Evolutionary conservation across 1,139 yeast species (phyloP).

Genomic region (Pichia sp.): DNA sequence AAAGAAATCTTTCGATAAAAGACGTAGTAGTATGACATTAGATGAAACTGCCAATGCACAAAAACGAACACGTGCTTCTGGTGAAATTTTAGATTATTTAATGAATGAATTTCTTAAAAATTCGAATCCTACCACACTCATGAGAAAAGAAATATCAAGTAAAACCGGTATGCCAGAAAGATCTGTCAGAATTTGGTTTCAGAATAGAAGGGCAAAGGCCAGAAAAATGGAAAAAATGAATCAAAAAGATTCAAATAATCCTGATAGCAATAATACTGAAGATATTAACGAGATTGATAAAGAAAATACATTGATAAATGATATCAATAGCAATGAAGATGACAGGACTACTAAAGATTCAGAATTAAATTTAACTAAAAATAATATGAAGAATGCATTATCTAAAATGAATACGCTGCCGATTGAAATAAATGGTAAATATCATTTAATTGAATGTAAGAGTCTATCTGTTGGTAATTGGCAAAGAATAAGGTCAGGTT

Average conservation of each 20-base stretch:
- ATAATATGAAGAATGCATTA: conserved; percentile 8
- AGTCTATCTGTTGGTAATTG: conserved; percentile 70
- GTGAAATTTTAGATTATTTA: conserved; percentile 69
- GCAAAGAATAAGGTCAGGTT: conserved; percentile 70
- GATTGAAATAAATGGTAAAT: conserved; percentile 56
- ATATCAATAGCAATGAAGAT: too few relatives aligned
- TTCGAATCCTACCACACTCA: conserved; percentile 64
- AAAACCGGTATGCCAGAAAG: conserved; percentile 84
- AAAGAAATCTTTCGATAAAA: conserved; percentile 9
- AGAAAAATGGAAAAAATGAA: conserved; percentile 52
- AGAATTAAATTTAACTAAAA: too few relatives aligned
- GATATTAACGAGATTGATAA: too few relatives aligned
- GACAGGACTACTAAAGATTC: too few relatives aligned
- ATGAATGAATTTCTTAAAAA: conserved; percentile 65
- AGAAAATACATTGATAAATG: too few relatives aligned
- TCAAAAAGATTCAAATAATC: conserved; percentile 12
- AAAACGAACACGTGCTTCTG: conserved; percentile 64
- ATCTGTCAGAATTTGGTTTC: conserved; percentile 94
- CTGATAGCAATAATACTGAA: too few relatives aligned
- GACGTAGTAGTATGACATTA: conserved; percentile 7
- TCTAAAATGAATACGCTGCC: conserved; percentile 31
- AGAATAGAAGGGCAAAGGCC: conserved; percentile 79
- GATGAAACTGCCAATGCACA: conserved; percentile 15
- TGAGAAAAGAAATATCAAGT: conserved; percentile 65
- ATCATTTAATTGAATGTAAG: conserved; percentile 59